phyloP scores from a whole-genome alignment of 2,329 filamentous ascomycete genomes.

The Xylariaceae sp. region DNA sequence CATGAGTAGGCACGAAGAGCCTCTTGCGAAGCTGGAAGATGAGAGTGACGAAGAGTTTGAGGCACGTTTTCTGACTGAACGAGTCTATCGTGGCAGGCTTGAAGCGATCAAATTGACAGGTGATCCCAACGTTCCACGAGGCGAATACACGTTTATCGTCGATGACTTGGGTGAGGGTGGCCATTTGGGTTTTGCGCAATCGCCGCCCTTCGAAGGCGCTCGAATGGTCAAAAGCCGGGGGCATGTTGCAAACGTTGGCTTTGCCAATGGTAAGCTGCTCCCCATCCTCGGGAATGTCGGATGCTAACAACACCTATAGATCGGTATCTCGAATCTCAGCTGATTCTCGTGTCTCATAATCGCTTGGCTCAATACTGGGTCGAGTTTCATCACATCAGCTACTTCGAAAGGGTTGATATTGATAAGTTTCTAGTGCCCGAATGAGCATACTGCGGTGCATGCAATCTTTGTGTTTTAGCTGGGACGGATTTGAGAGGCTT shows the following conservation, averaged over 20 bases:
- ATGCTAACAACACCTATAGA: conserved; percentile 47
- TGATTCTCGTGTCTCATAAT: conserved; percentile 77
- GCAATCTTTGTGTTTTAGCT: no score
- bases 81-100: conserved; percentile 62
- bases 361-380: conserved; percentile 81
- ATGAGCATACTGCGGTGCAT: neutral
- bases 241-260: conserved; percentile 74
- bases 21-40: conserved; percentile 36
- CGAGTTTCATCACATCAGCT: conserved; percentile 57
- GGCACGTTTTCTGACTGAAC: conserved; percentile 42
- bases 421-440: conserved; percentile 44
- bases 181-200: conserved; percentile 60
- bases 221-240: conserved; percentile 71
- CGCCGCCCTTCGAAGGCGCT: conserved; percentile 69
- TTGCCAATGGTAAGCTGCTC: conserved; percentile 61
- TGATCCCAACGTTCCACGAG: conserved; percentile 84
- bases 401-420: conserved; percentile 59
- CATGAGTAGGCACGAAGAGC: conserved; percentile 41
- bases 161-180: conserved; percentile 71
- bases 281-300: conserved; percentile 7
- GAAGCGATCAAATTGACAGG: conserved; percentile 90
- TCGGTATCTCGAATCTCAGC: conserved; percentile 69
- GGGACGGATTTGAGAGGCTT: no score
- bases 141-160: conserved; percentile 77
- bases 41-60: conserved; percentile 49